These are phyloP conservation scores for Aureobasidium sp. DNA, from an alignment of 2,329 filamentous ascomycete species.

Conservation along the genomic window DNA sequence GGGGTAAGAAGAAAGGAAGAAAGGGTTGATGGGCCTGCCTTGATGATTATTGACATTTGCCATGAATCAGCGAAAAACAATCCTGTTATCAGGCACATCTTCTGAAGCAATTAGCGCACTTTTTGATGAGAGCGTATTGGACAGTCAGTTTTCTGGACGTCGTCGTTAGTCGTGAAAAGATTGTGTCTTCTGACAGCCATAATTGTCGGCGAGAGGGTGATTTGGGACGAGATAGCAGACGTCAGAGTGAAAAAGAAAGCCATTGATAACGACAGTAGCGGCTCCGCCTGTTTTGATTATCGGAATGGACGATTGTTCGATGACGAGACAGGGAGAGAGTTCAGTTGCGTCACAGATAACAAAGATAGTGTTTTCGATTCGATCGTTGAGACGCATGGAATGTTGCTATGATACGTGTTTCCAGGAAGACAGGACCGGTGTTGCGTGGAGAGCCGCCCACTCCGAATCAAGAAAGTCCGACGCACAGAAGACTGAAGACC, in stretches of 20 bases:
- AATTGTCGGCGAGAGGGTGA: too few species aligned
- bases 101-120: too few species aligned
- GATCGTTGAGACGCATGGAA: slow-evolving; percentile 10
- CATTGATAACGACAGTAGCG: not conserved
- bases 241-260: too few species aligned
- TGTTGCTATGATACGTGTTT: not conserved
- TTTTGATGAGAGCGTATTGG: too few species aligned
- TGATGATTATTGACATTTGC: too few species aligned
- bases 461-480: slow-evolving; percentile 1
- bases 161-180: too few species aligned
- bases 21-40: not conserved
- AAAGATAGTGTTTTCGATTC: not conserved
- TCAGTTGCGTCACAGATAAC: slow-evolving; percentile 11
- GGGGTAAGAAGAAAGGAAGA: not conserved
- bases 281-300: not conserved
- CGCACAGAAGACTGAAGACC: not conserved
- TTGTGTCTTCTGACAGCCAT: too few species aligned
- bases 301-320: not conserved
- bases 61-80: too few species aligned
- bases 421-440: not conserved
- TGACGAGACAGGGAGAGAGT: not conserved
- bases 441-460: slow-evolving; percentile 9
- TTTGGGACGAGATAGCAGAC: too few species aligned
- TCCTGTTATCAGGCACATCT: too few species aligned
- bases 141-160: too few species aligned